A percentile compares a stretch with the other conserved stretches of the same genome.
These are phyloP conservation scores for Diaporthe amygdali DNA, from an alignment of 2,329 filamentous ascomycete genomes.

Conservation along the genomic window DNA sequence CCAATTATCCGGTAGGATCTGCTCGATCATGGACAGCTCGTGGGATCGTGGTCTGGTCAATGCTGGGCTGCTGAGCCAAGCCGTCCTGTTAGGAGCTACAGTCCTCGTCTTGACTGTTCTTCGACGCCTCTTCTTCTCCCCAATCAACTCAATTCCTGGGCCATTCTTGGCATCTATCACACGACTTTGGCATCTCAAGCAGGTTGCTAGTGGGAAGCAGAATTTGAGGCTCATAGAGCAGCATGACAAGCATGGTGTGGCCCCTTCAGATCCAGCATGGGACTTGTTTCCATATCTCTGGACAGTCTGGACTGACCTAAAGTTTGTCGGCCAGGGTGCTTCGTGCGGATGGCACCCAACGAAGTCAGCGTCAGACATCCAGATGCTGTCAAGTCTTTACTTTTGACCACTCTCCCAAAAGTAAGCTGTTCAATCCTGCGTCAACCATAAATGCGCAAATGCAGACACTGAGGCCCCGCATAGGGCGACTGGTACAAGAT, in stretches of 20 bases:
- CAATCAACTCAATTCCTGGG: slow-evolving; percentile 46
- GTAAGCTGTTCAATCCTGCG: not conserved
- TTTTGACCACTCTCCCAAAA: slow-evolving; percentile 44
- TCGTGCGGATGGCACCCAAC: slow-evolving; percentile 48
- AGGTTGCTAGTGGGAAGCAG: slow-evolving; percentile 42
- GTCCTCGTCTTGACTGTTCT: not conserved
- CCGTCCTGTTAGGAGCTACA: not conserved
- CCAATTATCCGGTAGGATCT: not conserved
- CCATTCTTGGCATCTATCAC: slow-evolving; percentile 46
- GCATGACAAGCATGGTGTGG: slow-evolving; percentile 39
- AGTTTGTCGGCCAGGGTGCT: slow-evolving; percentile 34
- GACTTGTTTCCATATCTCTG: slow-evolving; percentile 22
- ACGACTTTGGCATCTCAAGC: slow-evolving; percentile 44
- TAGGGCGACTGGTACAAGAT: slow-evolving; percentile 38
- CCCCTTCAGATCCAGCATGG: slow-evolving; percentile 27
- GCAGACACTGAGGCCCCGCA: not conserved
- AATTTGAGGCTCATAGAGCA: slow-evolving; percentile 41
- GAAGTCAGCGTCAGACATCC: slow-evolving; percentile 50
- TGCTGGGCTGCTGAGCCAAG: not conserved
- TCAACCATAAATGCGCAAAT: not conserved
- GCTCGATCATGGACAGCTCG: not conserved
- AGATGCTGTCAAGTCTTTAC: slow-evolving; percentile 42
- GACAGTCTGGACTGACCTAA: not conserved
- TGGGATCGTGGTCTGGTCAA: not conserved
- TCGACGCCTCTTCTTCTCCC: slow-evolving; percentile 39